These are phyloP conservation scores for Conringia planisiliqua DNA, from an alignment of 345 rosid species.

Conservation along the genomic window DNA sequence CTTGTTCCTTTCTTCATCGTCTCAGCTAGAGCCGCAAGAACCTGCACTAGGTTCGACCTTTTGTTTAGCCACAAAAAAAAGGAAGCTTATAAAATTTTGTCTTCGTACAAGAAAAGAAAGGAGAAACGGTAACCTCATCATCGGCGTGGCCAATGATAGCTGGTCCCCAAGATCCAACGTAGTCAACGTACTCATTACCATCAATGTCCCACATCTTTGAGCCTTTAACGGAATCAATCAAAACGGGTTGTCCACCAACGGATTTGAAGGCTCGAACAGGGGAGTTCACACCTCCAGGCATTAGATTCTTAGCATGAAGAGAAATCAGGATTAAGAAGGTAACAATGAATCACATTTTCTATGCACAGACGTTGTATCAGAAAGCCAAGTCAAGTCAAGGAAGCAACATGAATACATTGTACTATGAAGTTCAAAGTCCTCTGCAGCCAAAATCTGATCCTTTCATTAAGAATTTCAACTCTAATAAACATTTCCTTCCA, in stretches of 20 bases:
- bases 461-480: background rate
- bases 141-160: conserved; percentile 98
- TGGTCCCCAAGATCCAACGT: conserved; percentile 98
- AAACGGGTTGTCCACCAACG: conserved; percentile 90
- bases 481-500: background rate
- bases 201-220: conserved; percentile 92
- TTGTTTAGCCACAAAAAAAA: background rate
- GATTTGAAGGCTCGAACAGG: conserved; percentile 97
- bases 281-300: conserved; percentile 98
- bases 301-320: conserved; percentile 52
- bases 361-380: background rate
- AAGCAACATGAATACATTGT: background rate
- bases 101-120: background rate
- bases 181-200: conserved; percentile 94
- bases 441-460: background rate
- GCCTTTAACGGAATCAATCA: conserved; percentile 90
- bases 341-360: background rate
- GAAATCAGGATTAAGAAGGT: background rate
- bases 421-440: background rate
- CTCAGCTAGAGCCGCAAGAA: conserved; percentile 80
- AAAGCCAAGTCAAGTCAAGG: background rate
- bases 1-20: conserved; percentile 98
- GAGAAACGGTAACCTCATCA: conserved; percentile 54
- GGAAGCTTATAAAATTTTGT: background rate
- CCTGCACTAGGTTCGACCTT: conserved; percentile 37